phyloP scores from a whole-genome alignment of 768 basidiomycete species.

The Albatrellus ellisii region DNA sequence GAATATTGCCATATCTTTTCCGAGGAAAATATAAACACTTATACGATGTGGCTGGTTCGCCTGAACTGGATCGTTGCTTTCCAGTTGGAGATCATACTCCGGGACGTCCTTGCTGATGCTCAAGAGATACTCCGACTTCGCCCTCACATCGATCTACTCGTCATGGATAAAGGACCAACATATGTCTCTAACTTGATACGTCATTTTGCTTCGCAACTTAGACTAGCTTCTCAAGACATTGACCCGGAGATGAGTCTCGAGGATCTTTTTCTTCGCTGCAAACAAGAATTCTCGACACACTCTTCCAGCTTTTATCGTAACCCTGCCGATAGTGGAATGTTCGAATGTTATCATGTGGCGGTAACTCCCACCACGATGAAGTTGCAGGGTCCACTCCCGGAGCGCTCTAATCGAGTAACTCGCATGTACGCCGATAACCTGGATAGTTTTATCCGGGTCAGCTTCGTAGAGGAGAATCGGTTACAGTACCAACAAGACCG shows the following conservation, averaged over 20 bases:
- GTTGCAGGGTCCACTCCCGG: constrained; percentile 41
- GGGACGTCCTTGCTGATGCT: constrained; percentile 31
- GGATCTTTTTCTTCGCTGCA: constrained; percentile 18
- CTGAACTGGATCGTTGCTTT: constrained; percentile 44
- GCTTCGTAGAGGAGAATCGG: constrained; percentile 45
- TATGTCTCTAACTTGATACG: constrained; percentile 30
- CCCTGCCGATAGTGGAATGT: constrained; percentile 17
- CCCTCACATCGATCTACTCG: constrained; percentile 20
- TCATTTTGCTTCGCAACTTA: constrained; percentile 19
- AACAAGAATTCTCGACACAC: constrained; percentile 10
- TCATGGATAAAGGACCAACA: constrained; percentile 18
- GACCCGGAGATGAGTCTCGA: background rate
- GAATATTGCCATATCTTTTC: constrained; percentile 35
- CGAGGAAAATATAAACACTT: constrained; percentile 17
- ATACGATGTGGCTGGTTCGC: constrained; percentile 21
- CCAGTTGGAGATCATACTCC: constrained; percentile 35
- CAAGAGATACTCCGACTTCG: constrained; percentile 35
- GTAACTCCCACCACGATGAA: constrained; percentile 43
- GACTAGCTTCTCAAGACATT: constrained; percentile 5
- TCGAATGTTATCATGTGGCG: constrained; percentile 32
- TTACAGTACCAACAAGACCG: constrained; percentile 41
- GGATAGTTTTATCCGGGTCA: constrained; percentile 47
- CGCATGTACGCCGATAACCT: constrained; percentile 34
- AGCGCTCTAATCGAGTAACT: constrained; percentile 50
- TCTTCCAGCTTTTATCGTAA: background rate